Percentiles rank a stretch among this genome's conserved stretches.
These are phyloP conservation scores for Aspergillus persii DNA, from an alignment of 2,329 filamentous ascomycete species.

Conservation along the genomic window DNA sequence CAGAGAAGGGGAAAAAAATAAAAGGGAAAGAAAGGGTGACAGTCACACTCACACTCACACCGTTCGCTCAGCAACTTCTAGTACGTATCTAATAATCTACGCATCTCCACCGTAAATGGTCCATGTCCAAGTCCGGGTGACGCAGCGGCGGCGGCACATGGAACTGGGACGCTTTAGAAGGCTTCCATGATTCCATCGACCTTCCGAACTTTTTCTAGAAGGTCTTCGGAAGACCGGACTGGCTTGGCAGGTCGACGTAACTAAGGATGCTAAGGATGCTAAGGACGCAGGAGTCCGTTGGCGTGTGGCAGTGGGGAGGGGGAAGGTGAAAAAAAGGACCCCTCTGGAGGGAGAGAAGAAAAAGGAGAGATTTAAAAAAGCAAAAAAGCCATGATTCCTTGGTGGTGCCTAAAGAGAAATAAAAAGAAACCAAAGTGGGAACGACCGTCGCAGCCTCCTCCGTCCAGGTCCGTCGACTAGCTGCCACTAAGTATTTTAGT, in stretches of 20 bases:
- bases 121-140: constrained; percentile 7
- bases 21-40: neutral
- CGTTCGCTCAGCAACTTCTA: neutral
- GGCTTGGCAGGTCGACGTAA: constrained; percentile 13
- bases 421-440: constrained; percentile 1
- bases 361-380: neutral
- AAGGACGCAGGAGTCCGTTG: constrained; percentile 16
- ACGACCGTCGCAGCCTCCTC: constrained; percentile 13
- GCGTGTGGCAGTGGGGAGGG: constrained; percentile 15
- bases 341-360: constrained; percentile 5
- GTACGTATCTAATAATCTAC: neutral
- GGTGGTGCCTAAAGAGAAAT: neutral
- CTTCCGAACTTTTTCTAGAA: constrained; percentile 21
- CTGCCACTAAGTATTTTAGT: constrained; percentile 11
- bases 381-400: constrained; percentile 2
- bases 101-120: constrained; percentile 1
- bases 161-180: constrained; percentile 11
- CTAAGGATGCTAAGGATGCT: constrained; percentile 2
- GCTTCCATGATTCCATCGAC: constrained; percentile 17
- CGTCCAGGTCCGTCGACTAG: constrained; percentile 15
- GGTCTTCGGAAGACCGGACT: constrained; percentile 18
- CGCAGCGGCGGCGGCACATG: constrained; percentile 16
- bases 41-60: neutral
- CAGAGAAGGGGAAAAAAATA: neutral
- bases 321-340: neutral